phyloP scores from a whole-genome alignment of 345 rosid species.

The Dipteronia dyeriana region DNA sequence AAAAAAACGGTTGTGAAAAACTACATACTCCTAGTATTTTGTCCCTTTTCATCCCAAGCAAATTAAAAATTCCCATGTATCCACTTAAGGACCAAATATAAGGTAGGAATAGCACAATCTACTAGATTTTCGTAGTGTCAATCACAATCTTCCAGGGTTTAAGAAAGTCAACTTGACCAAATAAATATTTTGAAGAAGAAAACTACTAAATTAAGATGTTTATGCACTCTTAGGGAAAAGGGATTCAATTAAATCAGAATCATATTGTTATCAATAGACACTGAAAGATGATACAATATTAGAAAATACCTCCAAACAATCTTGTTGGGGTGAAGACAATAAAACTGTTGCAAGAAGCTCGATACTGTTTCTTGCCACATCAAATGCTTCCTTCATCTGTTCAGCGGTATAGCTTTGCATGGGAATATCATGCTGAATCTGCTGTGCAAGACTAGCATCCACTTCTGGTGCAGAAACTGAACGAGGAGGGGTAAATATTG shows the following conservation, averaged over 20 bases:
- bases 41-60: neutral
- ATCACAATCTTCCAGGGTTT: neutral
- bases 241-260: neutral
- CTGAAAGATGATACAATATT: conserved; percentile 1
- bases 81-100: conserved; percentile 1
- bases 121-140: neutral
- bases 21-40: conserved; percentile 56
- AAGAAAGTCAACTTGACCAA: neutral
- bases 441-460: conserved; percentile 51
- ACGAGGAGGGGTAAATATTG: conserved; percentile 91
- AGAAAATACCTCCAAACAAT: conserved; percentile 64
- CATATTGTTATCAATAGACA: neutral
- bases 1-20: conserved; percentile 72
- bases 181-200: neutral
- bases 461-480: conserved; percentile 65
- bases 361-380: conserved; percentile 85
- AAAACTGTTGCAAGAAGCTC: conserved; percentile 84
- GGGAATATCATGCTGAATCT: conserved; percentile 53
- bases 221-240: neutral
- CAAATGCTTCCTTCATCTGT: conserved; percentile 89
- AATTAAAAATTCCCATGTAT: neutral
- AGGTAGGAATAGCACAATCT: neutral
- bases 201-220: neutral
- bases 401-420: conserved; percentile 69
- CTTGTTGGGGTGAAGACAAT: conserved; percentile 81